A percentile compares a stretch with the other conserved stretches of the same genome.
phyloP scores from a whole-genome alignment of 2,329 filamentous ascomycete genomes.

The Pseudogymnoascus sp. region DNA sequence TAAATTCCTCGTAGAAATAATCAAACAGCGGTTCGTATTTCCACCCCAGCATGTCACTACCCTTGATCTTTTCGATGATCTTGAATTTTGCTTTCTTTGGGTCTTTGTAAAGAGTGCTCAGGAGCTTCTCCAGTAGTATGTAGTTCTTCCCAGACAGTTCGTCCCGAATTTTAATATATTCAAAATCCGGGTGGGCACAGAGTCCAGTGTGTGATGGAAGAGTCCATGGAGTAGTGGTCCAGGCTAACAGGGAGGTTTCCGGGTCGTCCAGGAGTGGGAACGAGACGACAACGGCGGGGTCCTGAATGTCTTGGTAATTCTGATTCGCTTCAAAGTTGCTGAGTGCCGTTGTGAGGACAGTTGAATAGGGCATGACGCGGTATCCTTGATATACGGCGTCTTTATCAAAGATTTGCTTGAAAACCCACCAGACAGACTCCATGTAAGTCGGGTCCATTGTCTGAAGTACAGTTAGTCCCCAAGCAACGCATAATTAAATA shows the following conservation, averaged over 20 bases:
- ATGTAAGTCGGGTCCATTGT: constrained; percentile 95
- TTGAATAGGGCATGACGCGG: constrained; percentile 92
- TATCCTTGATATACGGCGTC: constrained; percentile 82
- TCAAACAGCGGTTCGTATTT: constrained; percentile 82
- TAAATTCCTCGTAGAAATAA: constrained; percentile 85
- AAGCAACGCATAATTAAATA: constrained; percentile 9
- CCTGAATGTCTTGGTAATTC: constrained; percentile 88
- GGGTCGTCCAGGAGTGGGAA: constrained; percentile 77
- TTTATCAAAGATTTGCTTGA: constrained; percentile 88
- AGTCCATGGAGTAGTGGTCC: constrained; percentile 88
- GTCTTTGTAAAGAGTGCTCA: constrained; percentile 83
- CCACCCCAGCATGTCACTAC: constrained; percentile 79
- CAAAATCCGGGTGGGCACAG: constrained; percentile 71
- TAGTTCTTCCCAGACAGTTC: constrained; percentile 76
- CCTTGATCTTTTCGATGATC: constrained; percentile 68
- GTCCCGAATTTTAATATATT: constrained; percentile 81
- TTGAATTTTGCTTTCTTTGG: constrained; percentile 92
- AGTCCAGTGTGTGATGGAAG: constrained; percentile 72
- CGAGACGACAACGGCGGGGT: constrained; percentile 79
- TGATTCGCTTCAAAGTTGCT: constrained; percentile 93
- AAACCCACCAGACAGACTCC: constrained; percentile 96
- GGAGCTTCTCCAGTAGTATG: constrained; percentile 71
- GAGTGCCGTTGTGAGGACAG: constrained; percentile 76
- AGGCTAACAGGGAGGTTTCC: constrained; percentile 67
- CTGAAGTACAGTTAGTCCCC: constrained; percentile 30